These are phyloP conservation scores for Rhodotorula paludigena DNA, from an alignment of 768 basidiomycete genomes.

Conservation along the genomic window DNA sequence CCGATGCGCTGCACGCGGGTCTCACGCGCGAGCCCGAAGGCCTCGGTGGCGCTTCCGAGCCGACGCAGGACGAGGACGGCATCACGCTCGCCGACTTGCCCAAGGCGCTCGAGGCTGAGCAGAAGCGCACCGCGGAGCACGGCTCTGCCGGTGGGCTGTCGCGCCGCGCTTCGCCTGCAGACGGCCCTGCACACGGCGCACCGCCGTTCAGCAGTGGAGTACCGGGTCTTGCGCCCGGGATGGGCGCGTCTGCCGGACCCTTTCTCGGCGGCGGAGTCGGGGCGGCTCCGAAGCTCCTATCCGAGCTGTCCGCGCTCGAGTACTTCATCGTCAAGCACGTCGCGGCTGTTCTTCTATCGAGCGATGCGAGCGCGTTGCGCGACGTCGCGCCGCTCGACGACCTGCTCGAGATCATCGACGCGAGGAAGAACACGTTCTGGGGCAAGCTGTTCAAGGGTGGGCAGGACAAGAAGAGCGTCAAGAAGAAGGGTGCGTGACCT, in stretches of 20 bases:
- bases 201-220: no score
- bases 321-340: constrained; percentile 86
- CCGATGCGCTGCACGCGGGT: constrained; percentile 47
- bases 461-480: constrained; percentile 69
- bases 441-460: constrained; percentile 83
- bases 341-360: constrained; percentile 66
- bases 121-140: constrained; percentile 60
- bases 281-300: constrained; percentile 68
- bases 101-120: constrained; percentile 82
- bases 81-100: constrained; percentile 93
- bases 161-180: no score
- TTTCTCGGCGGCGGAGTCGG: not conserved
- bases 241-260: no score
- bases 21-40: constrained; percentile 4
- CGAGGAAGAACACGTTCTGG: constrained; percentile 92
- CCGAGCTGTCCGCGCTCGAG: constrained; percentile 76
- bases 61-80: constrained; percentile 60
- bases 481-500: constrained; percentile 58
- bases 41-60: constrained; percentile 45
- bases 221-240: no score
- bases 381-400: constrained; percentile 70
- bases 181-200: no score
- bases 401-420: constrained; percentile 83
- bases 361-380: constrained; percentile 65
- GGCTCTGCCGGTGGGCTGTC: constrained; percentile 59